A percentile compares a stretch with the other conserved stretches of the same genome.
Conservation (phyloP, 179 eudicot genomes). For the Dionaea muscipula region DNA sequence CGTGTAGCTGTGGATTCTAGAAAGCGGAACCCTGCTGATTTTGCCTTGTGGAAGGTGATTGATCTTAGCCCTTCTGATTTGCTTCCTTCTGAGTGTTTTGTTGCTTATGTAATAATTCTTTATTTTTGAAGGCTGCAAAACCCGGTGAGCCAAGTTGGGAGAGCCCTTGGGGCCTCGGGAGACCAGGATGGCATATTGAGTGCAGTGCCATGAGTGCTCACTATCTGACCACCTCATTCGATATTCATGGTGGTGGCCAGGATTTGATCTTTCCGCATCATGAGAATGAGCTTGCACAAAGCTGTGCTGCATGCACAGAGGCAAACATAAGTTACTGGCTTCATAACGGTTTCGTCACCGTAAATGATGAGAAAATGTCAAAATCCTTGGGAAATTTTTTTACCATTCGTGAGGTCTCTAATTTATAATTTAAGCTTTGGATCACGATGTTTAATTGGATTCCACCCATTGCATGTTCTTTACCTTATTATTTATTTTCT, state of each 20-base stretch:
- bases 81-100: too few relatives aligned
- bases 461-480: not conserved
- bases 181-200: conserved; percentile 99
- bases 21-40: conserved; percentile 79
- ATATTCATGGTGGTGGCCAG: conserved; percentile 95
- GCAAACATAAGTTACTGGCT: conserved; percentile 71
- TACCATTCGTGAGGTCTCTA: conserved; percentile 71
- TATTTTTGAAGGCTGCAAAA: conserved; percentile 63
- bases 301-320: conserved; percentile 82
- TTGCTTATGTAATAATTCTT: too few relatives aligned
- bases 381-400: conserved; percentile 76
- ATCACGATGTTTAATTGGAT: not conserved
- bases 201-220: conserved; percentile 97
- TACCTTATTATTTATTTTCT: not conserved
- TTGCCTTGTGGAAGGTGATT: conserved; percentile 96
- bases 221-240: conserved; percentile 55
- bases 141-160: conserved; percentile 87
- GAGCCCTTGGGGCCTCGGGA: conserved; percentile 95
- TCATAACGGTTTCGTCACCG: conserved; percentile 82
- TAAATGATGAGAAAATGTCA: conserved; percentile 86
- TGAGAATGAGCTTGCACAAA: conserved; percentile 93
- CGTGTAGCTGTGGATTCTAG: conserved; percentile 82
- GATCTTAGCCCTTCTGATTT: not conserved
- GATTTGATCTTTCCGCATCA: conserved; percentile 92
- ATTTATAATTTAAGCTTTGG: not conserved